These are phyloP conservation scores for Sclerotinia sclerotiorum DNA, from an alignment of 2,329 filamentous ascomycete genomes.

Conservation along the genomic window DNA sequence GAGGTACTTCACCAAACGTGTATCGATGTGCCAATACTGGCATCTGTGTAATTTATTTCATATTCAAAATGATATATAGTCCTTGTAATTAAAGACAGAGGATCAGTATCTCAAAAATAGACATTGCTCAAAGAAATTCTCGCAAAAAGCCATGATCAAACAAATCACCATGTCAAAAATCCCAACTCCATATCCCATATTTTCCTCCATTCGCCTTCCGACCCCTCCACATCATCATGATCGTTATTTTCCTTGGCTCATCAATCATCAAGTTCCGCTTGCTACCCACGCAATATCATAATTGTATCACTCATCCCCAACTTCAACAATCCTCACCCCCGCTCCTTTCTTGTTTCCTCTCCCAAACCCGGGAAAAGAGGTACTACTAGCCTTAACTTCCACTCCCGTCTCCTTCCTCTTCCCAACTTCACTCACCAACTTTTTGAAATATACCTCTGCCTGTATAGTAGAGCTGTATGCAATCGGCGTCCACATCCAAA, in stretches of 20 bases:
- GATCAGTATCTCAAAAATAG: neutral
- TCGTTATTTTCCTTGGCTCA: slow-evolving; percentile 13
- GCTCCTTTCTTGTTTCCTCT: slow-evolving; percentile 33
- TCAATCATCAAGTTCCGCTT: slow-evolving; percentile 12
- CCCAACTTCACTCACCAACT: slow-evolving; percentile 70
- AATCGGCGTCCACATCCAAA: slow-evolving; percentile 80
- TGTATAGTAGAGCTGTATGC: slow-evolving; percentile 79
- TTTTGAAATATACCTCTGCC: slow-evolving; percentile 81
- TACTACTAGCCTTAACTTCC: slow-evolving; percentile 28
- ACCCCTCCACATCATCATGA: slow-evolving; percentile 8
- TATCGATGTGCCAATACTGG: neutral
- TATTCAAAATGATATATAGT: neutral
- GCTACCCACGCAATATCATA: neutral
- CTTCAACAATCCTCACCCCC: slow-evolving; percentile 25
- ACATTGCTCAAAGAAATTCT: neutral
- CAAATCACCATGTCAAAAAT: neutral
- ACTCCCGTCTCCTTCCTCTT: slow-evolving; percentile 49
- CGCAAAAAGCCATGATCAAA: neutral
- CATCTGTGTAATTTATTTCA: neutral
- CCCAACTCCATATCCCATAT: slow-evolving; percentile 2
- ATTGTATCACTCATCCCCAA: slow-evolving; percentile 21
- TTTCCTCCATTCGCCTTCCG: slow-evolving; percentile 5
- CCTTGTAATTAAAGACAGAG: neutral
- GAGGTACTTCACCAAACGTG: neutral
- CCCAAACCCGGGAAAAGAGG: slow-evolving; percentile 15